These are phyloP conservation scores for Pythium apleroticum DNA, from an alignment of 352 stramenopile species.

Conservation along the genomic window DNA sequence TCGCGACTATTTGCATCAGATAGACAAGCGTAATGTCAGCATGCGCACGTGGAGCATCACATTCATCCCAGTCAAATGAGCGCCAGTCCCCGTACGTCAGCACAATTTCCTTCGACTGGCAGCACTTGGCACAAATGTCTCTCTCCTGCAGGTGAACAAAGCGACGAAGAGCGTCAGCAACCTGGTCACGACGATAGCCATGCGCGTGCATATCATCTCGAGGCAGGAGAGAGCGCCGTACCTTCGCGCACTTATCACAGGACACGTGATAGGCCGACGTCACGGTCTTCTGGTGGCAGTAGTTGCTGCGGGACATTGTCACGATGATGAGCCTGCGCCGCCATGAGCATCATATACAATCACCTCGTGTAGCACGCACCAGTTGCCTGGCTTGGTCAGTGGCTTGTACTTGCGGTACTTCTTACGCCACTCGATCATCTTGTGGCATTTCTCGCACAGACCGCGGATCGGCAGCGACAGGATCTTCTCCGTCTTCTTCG, in stretches of 20 bases:
- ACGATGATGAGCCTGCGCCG: no score
- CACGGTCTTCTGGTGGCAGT: conserved; percentile 91
- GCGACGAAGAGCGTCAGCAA: conserved; percentile 2
- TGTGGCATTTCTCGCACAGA: conserved; percentile 92
- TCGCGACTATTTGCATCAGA: conserved; percentile 40
- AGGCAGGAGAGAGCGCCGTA: no score
- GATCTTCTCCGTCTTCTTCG: conserved; percentile 96
- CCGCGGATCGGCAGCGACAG: conserved; percentile 90
- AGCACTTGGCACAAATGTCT: conserved; percentile 90
- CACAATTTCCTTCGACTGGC: conserved; percentile 69
- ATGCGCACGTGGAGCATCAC: background rate
- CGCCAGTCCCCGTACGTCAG: conserved; percentile 56
- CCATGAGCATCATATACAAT: no score
- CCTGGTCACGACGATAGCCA: background rate
- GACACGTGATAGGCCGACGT: conserved; percentile 94
- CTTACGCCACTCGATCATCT: conserved; percentile 98
- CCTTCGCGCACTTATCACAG: conserved; percentile 89
- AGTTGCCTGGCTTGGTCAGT: conserved; percentile 92
- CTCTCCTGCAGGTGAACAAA: conserved; percentile 38
- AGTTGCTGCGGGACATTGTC: conserved; percentile 89
- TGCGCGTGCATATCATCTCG: no score
- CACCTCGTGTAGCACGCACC: conserved; percentile 36
- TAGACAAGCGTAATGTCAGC: background rate
- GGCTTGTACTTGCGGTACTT: conserved; percentile 99
- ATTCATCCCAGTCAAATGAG: no score